Percentiles rank a stretch among this genome's conserved stretches.
phyloP scores from a whole-genome alignment of 140 eudicot species.

The Ambrosia hybrid region DNA sequence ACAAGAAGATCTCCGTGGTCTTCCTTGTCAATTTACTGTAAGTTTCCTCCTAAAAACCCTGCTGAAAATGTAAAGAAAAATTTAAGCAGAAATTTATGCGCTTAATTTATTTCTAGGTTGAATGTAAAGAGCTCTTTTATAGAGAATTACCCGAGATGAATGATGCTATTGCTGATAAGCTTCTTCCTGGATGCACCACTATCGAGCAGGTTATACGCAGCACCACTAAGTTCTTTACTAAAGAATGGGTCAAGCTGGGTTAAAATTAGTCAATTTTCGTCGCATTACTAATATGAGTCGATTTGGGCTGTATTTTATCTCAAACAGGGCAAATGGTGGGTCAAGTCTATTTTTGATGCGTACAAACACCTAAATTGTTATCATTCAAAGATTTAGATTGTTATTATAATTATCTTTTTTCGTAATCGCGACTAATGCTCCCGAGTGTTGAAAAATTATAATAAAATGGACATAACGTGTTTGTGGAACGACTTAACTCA shows the following conservation, averaged over 20 bases:
- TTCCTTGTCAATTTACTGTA: slow-evolving; percentile 87
- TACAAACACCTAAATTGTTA: not conserved
- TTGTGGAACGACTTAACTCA: not conserved
- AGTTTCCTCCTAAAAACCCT: slow-evolving; percentile 26
- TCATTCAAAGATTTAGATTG: not conserved
- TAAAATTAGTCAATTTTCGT: not conserved
- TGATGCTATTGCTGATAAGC: slow-evolving; percentile 80
- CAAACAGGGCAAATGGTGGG: not conserved
- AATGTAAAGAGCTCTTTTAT: slow-evolving; percentile 88
- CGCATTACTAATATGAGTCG: not conserved
- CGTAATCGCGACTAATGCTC: not conserved
- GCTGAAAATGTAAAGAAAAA: not conserved
- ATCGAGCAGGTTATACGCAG: slow-evolving; percentile 63
- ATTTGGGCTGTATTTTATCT: not conserved
- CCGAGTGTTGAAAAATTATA: not conserved
- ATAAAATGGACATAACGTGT: not conserved
- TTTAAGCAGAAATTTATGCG: not conserved
- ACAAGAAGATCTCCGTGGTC: slow-evolving; percentile 93
- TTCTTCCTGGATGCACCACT: slow-evolving; percentile 75
- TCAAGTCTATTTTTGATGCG: not conserved
- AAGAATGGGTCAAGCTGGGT: not conserved
- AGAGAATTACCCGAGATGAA: slow-evolving; percentile 83
- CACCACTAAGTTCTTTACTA: not conserved
- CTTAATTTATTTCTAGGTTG: slow-evolving; percentile 54
- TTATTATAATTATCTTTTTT: not conserved